Percentiles rank a stretch among this genome's conserved stretches.
Conservation (phyloP, 371 early-diverging fungal genomes). For the Mortierella sp. region DNA sequence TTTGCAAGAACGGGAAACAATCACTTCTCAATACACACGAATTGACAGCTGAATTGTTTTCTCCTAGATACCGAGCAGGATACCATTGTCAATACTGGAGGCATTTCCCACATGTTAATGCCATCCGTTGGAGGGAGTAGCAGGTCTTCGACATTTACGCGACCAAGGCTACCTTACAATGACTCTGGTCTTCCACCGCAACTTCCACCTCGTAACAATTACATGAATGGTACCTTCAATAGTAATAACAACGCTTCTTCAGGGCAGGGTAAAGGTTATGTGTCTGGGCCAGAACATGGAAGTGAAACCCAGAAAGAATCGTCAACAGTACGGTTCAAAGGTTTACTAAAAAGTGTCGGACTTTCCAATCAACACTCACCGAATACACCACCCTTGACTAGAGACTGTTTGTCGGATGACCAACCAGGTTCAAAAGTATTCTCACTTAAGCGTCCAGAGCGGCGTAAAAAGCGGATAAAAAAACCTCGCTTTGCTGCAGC, state of each 20-base stretch:
- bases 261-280: background rate
- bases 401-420: slow-evolving; percentile 51
- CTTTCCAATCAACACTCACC: slow-evolving; percentile 19
- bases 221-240: background rate
- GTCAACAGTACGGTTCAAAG: slow-evolving; percentile 31
- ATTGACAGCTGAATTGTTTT: background rate
- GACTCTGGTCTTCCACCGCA: slow-evolving; percentile 34
- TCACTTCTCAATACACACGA: background rate
- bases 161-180: slow-evolving; percentile 9
- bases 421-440: slow-evolving; percentile 30
- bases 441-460: slow-evolving; percentile 22
- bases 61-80: slow-evolving; percentile 27
- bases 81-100: slow-evolving; percentile 27
- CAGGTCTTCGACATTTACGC: background rate
- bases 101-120: slow-evolving; percentile 16
- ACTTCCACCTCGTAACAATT: slow-evolving; percentile 18
- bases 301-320: slow-evolving; percentile 27
- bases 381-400: slow-evolving; percentile 21
- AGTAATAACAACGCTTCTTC: background rate
- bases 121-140: slow-evolving; percentile 12
- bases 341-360: slow-evolving; percentile 35
- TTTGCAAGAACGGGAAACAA: background rate
- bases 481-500: slow-evolving; percentile 19
- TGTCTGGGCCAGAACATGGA: slow-evolving; percentile 20
- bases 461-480: slow-evolving; percentile 38